Percentiles rank a stretch among this genome's conserved stretches.
phyloP scores from a whole-genome alignment of 176 grass and related monocot species.

The Lolium multiflorum region DNA sequence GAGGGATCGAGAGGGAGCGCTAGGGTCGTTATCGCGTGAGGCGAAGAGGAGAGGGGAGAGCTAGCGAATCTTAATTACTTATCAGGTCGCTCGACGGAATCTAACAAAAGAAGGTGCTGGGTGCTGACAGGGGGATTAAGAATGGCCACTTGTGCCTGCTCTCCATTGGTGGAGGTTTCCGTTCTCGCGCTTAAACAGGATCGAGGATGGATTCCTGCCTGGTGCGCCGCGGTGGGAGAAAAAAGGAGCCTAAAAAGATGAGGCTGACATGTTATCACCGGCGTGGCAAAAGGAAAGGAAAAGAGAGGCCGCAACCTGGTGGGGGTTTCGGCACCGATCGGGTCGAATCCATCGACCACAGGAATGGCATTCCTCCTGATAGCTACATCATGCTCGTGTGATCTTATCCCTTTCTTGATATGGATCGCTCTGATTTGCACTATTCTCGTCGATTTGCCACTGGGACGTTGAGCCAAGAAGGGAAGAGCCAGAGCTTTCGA shows the following conservation, averaged over 20 bases:
- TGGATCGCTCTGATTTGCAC: not conserved
- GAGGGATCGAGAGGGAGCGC: not conserved
- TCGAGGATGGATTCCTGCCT: not conserved
- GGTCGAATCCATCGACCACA: no score
- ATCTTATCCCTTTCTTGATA: not conserved
- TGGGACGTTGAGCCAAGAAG: not conserved
- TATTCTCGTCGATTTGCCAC: not conserved
- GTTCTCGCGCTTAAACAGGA: not conserved
- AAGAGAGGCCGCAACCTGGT: no score
- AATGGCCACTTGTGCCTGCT: not conserved
- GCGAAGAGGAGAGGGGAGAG: not conserved
- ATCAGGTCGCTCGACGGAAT: not conserved
- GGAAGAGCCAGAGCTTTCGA: not conserved
- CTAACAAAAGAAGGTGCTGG: constrained; percentile 17
- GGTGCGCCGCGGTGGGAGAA: no score
- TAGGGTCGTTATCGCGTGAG: constrained; percentile 17
- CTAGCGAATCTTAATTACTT: not conserved
- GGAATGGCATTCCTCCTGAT: not conserved
- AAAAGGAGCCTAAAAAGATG: constrained; percentile 21
- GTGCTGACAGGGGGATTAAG: not conserved
- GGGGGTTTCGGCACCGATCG: no score
- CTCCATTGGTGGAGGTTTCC: not conserved
- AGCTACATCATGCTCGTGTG: not conserved
- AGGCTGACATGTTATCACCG: constrained; percentile 26
- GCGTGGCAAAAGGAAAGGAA: no score